These are phyloP conservation scores for Diaporthe ilicicola DNA, from an alignment of 2,329 filamentous ascomycete species.

Conservation along the genomic window DNA sequence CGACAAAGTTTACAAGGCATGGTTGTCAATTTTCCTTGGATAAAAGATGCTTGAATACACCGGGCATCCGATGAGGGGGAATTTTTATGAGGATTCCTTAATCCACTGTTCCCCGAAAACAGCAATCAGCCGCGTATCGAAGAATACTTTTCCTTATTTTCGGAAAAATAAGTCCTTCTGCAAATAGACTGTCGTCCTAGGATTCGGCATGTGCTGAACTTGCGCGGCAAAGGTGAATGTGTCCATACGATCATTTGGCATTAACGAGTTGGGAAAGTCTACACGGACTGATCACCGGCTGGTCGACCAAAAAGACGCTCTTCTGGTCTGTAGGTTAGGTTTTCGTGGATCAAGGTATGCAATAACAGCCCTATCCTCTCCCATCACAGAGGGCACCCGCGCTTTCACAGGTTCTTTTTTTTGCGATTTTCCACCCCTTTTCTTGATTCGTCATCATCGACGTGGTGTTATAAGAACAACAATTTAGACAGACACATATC, in stretches of 20 bases:
- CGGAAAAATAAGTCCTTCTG: background rate
- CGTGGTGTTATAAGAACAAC: slow-evolving; percentile 4
- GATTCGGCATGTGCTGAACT: background rate
- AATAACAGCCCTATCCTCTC: background rate
- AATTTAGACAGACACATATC: slow-evolving; percentile 6
- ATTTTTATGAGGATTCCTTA: background rate
- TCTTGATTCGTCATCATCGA: background rate
- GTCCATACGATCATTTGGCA: background rate
- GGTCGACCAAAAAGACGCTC: background rate
- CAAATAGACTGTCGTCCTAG: background rate
- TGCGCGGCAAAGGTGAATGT: background rate
- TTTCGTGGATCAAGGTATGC: background rate
- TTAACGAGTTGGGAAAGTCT: background rate
- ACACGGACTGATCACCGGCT: background rate
- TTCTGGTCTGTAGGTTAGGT: no score
- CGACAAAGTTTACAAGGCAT: background rate
- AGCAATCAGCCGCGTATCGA: background rate
- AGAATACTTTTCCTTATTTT: background rate
- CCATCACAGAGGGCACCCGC: background rate
- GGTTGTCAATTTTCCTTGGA: background rate
- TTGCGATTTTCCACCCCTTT: slow-evolving; percentile 4
- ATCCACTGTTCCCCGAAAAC: background rate
- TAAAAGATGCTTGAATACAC: background rate
- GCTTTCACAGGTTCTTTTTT: background rate
- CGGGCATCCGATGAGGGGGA: background rate